Base-by-base conservation (phyloP, 2,329 filamentous ascomycete genomes). In the Paecilomyces sp. region DNA sequence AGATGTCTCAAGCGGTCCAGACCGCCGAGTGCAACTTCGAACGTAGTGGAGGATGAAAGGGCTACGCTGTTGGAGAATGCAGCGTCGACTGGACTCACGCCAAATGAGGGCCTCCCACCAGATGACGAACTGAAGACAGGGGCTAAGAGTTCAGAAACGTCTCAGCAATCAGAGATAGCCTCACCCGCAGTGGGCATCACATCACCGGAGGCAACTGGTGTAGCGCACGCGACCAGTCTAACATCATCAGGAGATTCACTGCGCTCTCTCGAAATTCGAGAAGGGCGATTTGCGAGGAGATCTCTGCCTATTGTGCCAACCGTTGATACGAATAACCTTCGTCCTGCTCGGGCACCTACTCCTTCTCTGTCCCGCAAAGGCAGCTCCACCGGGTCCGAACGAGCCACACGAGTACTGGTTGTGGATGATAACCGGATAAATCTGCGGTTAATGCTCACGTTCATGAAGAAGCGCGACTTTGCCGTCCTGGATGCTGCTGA, bases 391-490 rank as follows among this genome's bases (percentile, higher is more conserved):
- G 24, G 22, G 15, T 30, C 51, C 1, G 15, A 51, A 8, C 51
- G 51, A 9, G 51, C 56, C 56, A 60, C 72, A 1, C 68, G 69
- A 11, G 66, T 80, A 2, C 69, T 79, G 0, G 73, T 80, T 0
- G 77, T 80, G 3, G 77, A 80, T 53, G 77, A 80, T 61, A 80
- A 80, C 60, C 65, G 67, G 1, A 79, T 80, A 60, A 79, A 80
- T 50, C 70, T 79, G 9, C 76, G 74, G 18, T 65, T 79, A 12
- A 73, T 79, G 64, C 68, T 77, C 62, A 78, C 76, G 0, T 77
- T 76, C 57, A 71, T 78, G 70, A 72, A 71, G 57, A 78, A 75
- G 57, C 71, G 74, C 7, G 66, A 71, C 3, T 65, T 76, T 28
- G 58, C 68, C 8, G 67, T 66, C 6, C 64, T 78, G 5, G 68